Base-by-base conservation (phyloP, 208 protist species). In the Acanthamoeba royreba region DNA sequence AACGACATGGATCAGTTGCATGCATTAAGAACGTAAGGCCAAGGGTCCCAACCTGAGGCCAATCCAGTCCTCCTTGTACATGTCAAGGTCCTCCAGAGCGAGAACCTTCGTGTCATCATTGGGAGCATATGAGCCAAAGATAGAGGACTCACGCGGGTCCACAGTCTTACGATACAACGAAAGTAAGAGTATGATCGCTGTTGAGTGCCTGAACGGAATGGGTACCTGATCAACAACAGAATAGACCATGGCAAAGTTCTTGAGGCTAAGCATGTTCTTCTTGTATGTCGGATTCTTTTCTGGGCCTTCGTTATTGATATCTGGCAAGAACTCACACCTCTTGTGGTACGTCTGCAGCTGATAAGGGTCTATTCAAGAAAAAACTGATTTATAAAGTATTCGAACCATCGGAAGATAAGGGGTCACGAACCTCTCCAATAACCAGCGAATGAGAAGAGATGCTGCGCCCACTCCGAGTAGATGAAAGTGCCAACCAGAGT, bases 1-100 rank as follows among this genome's bases (percentile, higher is more conserved):
- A 55, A n/a, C n/a, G n/a, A 25, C 52, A 58, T 25, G 49, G n/a
- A 28, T 31, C 55, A 25, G 15, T 38, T 25, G 22, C 9, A 31
- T 8, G 22, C 43, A 87, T 38, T 49, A 46, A 87, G 33, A 15
- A 77, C 19, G 52, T 28, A 31, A 4, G 47, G 28, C 45, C 7
- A 63, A 46, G 38, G 81, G 38, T 31, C 19, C 11, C 4, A 72
- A 88, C 63, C 91, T 0, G 28, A 93, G 91, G 47, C 91, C 91
- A n/a, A 93, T 63, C 91, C 91, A 93, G 74, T 93, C 91, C 69
- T 93, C 38, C 49, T 88, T 53, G 91, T 93, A 93, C 38, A 93
- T n/a, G 45, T 53, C 72, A 13, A 58, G 79, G 40, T 93, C 40
- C 49, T 93, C 47, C 25, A 93, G 35, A 4, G 91, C 19, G 7